Base-by-base conservation (phyloP, 2,329 filamentous ascomycete species). In the Aureobasidium sp. region DNA sequence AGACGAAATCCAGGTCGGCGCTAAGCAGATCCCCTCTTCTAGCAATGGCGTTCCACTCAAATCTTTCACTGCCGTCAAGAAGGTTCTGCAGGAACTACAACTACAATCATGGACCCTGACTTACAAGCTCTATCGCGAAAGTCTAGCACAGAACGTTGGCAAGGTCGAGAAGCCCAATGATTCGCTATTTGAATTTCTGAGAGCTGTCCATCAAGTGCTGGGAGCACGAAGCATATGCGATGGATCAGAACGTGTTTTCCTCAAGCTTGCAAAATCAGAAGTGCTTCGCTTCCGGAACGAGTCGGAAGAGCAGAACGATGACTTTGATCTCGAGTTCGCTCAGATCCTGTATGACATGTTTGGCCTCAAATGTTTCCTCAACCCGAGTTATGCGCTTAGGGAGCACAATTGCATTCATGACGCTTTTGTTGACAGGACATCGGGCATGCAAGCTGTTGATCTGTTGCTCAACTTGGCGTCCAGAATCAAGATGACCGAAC, bases 261-360 rank as follows among this genome's bases (percentile, higher is more conserved):
- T 97, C 29, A 92, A 92, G 71, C 84, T 97, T 73, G 88, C 94
- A 78, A 93, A 92, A 62, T 82, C 89, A 6, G 94, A 99, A 71
- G 81, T 97, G 50, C 80, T 96, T 29, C 85, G 86, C 53, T 81
- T 93, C 68, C 55, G 62, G 26, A 62, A n/a, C 15, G 60, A 62
- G 17, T 24, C 41, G 10, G 43, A 46, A 24, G 84, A 86, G 66
- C 84, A 88, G 56, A 83, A 92, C 34, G 87, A 92, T 63, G 90
- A 90, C 67, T 92, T 89, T 79, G 92, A 96, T 69, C 86, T 87
- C 66, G 92, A 97, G 70, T 82, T 97, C 17, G 88, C 88, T 8
- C 92, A 96, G 71, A 87, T 95, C 0, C 80, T 95, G 2, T 92
- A 87, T 70, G 91, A 96, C 70, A 78, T 96, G 13, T 88, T 95